Conservation (phyloP, 768 basidiomycete species). For the Artomyces pyxidatus region DNA sequence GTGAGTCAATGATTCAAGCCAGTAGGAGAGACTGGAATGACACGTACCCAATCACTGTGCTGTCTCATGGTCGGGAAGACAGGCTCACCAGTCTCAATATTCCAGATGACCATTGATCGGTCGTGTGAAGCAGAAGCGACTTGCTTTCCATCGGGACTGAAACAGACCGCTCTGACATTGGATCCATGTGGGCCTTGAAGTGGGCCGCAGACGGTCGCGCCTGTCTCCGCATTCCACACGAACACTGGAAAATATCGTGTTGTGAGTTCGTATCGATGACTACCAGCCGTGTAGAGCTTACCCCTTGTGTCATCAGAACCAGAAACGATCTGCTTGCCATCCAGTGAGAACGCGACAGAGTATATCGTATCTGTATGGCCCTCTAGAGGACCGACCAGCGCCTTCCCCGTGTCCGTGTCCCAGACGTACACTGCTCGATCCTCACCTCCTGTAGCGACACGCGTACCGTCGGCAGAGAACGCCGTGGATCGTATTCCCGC, state of each 20-base stretch:
- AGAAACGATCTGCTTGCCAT: conserved; percentile 11
- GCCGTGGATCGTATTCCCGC: conserved; percentile 1
- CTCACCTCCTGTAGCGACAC: conserved; percentile 1
- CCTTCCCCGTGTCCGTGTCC: conserved; percentile 7
- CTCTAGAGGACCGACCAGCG: conserved; percentile 8
- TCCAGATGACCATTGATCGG: conserved; percentile 4
- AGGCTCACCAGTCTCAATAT: conserved; percentile 2
- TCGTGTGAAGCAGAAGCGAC: conserved; percentile 8
- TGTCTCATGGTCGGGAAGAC: background rate
- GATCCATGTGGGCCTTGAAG: conserved; percentile 1
- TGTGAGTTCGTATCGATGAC: no score
- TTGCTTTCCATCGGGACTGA: conserved; percentile 11
- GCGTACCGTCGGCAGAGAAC: conserved; percentile 7
- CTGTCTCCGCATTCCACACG: conserved; percentile 7
- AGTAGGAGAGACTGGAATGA: background rate
- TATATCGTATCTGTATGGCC: conserved; percentile 8
- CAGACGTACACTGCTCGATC: conserved; percentile 6
- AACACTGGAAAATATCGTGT: conserved; percentile 1
- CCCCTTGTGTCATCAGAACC: conserved; percentile 10
- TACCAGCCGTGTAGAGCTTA: no score
- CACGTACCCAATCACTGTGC: conserved; percentile 7
- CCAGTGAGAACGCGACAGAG: conserved; percentile 9
- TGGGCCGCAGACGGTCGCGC: conserved; percentile 2
- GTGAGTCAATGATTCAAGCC: background rate
- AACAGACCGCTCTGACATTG: conserved; percentile 4